A percentile compares a stretch with the other conserved stretches of the same genome.
Conservation (phyloP, 306 rosid genomes). For the Cicer pinnatifidum region DNA sequence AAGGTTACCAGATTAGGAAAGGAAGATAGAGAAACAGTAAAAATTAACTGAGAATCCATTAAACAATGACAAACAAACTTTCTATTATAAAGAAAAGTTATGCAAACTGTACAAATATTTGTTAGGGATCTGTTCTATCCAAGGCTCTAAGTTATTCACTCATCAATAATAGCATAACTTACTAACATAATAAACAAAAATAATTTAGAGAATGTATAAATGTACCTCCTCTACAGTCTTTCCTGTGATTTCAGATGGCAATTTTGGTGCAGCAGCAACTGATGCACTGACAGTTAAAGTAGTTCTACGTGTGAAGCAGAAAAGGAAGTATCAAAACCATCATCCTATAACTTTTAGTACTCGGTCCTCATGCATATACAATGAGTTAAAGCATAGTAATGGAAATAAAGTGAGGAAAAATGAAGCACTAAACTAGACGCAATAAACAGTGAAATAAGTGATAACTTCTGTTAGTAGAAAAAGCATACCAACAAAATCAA, state of each 20-base stretch:
- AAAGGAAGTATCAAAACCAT: slow-evolving; percentile 43
- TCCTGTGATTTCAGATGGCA: slow-evolving; percentile 94
- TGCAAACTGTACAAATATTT: not conserved
- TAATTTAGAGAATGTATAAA: slow-evolving; percentile 11
- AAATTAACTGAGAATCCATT: not conserved
- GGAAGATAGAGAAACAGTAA: slow-evolving; percentile 25
- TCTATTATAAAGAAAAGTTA: slow-evolving; percentile 1
- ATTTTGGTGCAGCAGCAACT: slow-evolving; percentile 63
- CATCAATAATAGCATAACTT: not conserved
- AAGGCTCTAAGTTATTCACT: slow-evolving; percentile 22
- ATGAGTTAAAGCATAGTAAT: slow-evolving; percentile 11
- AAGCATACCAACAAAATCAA: slow-evolving; percentile 10
- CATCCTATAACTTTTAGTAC: slow-evolving; percentile 14
- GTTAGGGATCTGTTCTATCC: not conserved
- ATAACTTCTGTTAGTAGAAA: not conserved
- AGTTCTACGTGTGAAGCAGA: slow-evolving; percentile 57
- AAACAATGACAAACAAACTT: slow-evolving; percentile 18
- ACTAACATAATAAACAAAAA: slow-evolving; percentile 16
- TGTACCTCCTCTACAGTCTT: slow-evolving; percentile 94
- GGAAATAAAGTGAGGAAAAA: slow-evolving; percentile 16
- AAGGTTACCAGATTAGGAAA: slow-evolving; percentile 26
- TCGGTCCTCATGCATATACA: slow-evolving; percentile 28
- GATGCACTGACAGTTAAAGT: slow-evolving; percentile 65
- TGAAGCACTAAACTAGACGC: slow-evolving; percentile 2
- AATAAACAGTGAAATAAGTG: not conserved